phyloP scores from a whole-genome alignment of 176 grass and related monocot species.

The Zea luxurians region DNA sequence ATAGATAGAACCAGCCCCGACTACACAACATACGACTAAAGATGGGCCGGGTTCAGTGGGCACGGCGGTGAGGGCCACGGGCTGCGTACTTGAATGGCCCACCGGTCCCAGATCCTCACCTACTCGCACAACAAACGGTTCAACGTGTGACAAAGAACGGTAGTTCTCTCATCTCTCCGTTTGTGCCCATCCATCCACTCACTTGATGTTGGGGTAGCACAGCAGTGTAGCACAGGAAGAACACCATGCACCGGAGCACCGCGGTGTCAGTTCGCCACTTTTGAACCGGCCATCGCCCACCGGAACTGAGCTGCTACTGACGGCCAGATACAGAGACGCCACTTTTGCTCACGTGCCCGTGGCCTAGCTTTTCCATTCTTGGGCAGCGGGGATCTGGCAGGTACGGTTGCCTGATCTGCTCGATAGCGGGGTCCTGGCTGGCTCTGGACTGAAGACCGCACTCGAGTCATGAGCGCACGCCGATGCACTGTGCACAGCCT shows the following conservation, averaged over 20 bases:
- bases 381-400: slow-evolving; percentile 8
- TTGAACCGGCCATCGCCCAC: slow-evolving; percentile 4
- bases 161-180: neutral
- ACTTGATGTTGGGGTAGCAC: no score
- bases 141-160: neutral
- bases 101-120: neutral
- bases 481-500: neutral
- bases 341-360: slow-evolving; percentile 36
- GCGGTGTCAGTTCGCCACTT: neutral
- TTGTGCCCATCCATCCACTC: no score
- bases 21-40: no score
- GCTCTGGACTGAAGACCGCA: neutral
- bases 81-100: slow-evolving; percentile 25
- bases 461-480: slow-evolving; percentile 1
- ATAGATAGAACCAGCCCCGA: neutral
- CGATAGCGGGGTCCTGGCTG: neutral
- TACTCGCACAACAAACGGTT: neutral
- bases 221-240: no score
- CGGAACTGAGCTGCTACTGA: neutral
- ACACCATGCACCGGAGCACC: neutral
- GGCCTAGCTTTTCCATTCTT: slow-evolving; percentile 3
- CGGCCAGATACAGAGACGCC: neutral
- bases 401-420: neutral
- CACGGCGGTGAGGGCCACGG: neutral
- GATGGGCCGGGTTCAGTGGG: no score